Conservation (phyloP, 192 early-diverging fungal species). For the Obelidium mucronatum region DNA sequence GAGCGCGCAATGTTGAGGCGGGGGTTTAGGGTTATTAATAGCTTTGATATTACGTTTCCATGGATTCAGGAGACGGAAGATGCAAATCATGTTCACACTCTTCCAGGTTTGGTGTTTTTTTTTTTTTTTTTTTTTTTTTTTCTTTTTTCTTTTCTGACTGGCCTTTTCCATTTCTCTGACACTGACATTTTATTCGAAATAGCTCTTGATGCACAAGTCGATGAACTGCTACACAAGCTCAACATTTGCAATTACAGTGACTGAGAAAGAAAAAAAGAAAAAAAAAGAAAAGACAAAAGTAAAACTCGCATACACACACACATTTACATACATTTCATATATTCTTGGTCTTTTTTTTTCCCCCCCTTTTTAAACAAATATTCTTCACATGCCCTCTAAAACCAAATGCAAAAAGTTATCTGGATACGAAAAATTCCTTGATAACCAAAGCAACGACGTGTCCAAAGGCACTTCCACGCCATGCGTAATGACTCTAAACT, state of each 20-base stretch:
- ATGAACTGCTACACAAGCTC: slow-evolving; percentile 23
- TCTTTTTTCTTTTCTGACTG: not conserved
- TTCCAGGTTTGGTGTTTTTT: not conserved
- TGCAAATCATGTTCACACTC: not conserved
- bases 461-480: slow-evolving; percentile 74
- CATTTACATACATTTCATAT: too few relatives aligned
- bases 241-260: slow-evolving; percentile 16
- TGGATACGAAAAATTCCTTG: slow-evolving; percentile 75
- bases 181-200: too few relatives aligned
- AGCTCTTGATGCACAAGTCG: slow-evolving; percentile 23
- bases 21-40: slow-evolving; percentile 11
- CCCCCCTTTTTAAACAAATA: too few relatives aligned
- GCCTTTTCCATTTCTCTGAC: too few relatives aligned
- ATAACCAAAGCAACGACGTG: slow-evolving; percentile 78
- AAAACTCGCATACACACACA: too few relatives aligned
- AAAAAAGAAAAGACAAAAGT: too few relatives aligned
- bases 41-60: slow-evolving; percentile 21
- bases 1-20: not conserved
- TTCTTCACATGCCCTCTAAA: too few relatives aligned
- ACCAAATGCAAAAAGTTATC: slow-evolving; percentile 89
- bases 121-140: not conserved
- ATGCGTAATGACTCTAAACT: slow-evolving; percentile 60
- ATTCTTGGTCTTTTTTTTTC: not conserved
- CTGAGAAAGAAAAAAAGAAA: too few relatives aligned
- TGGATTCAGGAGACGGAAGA: slow-evolving; percentile 10